Base-by-base conservation (phyloP, 805 yeast genomes). In the Yamadazyma laniorum region DNA sequence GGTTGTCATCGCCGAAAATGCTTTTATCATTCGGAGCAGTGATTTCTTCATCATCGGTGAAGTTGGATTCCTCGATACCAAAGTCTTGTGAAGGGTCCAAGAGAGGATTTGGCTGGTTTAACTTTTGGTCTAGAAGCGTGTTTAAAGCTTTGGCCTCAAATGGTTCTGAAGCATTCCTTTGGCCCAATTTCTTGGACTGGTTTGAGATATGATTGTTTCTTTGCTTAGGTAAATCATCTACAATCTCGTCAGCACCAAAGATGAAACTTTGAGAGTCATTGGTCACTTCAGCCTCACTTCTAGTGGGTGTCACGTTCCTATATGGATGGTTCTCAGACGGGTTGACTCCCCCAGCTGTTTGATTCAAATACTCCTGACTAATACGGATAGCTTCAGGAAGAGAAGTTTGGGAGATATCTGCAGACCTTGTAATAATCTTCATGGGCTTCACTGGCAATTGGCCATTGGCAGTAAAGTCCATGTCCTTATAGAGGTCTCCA, bases 401-500 rank as follows among this genome's bases (percentile, higher is more conserved):
- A 13, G 37, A 33, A 5, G 42, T 33, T 14, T 39, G 37, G 6
- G 49, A 45, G 14, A 36, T 22, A 22, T 35, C 35, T 15, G 45
- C 25, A 14, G 45, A 34, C 43, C 44, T 34, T 25, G 35, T 37
- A 63, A 66, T 52, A 5, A 61, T 60, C 38, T 52, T 58, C 73
- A 68, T 67, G 6, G 70, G 70, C 41, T 68, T 68, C 53, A 55
- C 40, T 2, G 73, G 74, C 21, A 67, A 56, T 40, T 59, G 56
- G 1, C 74, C 74, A 49, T 65, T 65, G 5, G 68, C 55, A 6
- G 72, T 67, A 49, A 67, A 67, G 44, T 67, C 74, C 43, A 67
- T 48, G 32, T 54, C 59, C 29, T 59, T 57, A 44, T 67, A 67
- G 23, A 47, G 45, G 18, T 54, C 59, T 9, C 16, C 21, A 2